Percentiles rank a stretch among this genome's conserved stretches.
Conservation (phyloP, 306 rosid genomes). For the Cercis canadensis region DNA sequence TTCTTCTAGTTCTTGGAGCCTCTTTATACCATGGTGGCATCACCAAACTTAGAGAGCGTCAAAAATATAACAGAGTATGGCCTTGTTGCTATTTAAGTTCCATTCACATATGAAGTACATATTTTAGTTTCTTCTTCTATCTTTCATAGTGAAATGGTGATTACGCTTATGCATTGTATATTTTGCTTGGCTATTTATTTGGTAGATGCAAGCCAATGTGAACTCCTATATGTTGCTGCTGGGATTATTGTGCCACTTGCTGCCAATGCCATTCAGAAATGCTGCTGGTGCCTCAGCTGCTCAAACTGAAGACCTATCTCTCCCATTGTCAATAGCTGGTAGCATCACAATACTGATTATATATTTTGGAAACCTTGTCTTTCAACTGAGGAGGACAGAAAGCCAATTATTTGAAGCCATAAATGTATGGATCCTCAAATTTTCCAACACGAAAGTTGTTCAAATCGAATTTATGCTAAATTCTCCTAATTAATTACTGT, state of each 20-base stretch:
- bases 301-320: conserved; percentile 42
- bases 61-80: conserved; percentile 78
- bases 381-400: conserved; percentile 78
- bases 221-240: conserved; percentile 73
- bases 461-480: too few species aligned
- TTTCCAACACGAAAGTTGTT: conserved; percentile 3
- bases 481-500: too few species aligned
- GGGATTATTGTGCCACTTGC: too few species aligned
- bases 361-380: conserved; percentile 69
- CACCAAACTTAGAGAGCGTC: conserved; percentile 55
- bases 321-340: conserved; percentile 71
- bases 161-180: conserved; percentile 1
- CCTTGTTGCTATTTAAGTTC: too few species aligned
- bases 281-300: conserved; percentile 44
- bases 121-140: too few species aligned
- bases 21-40: conserved; percentile 91
- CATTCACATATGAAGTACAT: too few species aligned
- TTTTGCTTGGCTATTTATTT: not conserved
- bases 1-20: conserved; percentile 90
- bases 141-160: not conserved
- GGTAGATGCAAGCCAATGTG: conserved; percentile 89
- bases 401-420: conserved; percentile 72
- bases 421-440: conserved; percentile 48
- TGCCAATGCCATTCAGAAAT: conserved; percentile 55
- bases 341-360: conserved; percentile 78